Conservation (phyloP, 768 basidiomycete species). For the Hemileccinum impolitum region DNA sequence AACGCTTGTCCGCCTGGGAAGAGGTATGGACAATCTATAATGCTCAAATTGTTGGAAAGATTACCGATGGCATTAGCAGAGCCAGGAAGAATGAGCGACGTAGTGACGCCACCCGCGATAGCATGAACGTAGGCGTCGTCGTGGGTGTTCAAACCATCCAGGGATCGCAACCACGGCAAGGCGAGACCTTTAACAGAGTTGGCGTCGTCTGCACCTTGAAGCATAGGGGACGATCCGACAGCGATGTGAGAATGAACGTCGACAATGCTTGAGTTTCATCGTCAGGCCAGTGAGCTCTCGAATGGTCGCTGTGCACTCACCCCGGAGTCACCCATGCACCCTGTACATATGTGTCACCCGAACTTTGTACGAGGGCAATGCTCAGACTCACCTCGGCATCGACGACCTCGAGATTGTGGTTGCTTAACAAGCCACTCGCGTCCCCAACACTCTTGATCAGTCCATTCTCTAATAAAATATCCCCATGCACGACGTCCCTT, state of each 20-base stretch:
- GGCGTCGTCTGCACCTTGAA: constrained; percentile 46
- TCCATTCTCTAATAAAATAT: constrained; percentile 62
- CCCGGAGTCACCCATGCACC: constrained; percentile 69
- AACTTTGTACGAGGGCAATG: neutral
- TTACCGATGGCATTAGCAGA: constrained; percentile 59
- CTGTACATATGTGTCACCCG: constrained; percentile 12
- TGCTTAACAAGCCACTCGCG: neutral
- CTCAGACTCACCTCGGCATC: constrained; percentile 35
- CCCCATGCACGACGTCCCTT: constrained; percentile 52
- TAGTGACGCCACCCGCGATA: constrained; percentile 71
- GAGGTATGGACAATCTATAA: neutral
- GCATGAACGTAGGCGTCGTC: constrained; percentile 57
- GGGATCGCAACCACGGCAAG: constrained; percentile 61
- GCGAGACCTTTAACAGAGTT: constrained; percentile 47
- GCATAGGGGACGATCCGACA: constrained; percentile 36
- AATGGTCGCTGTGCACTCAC: constrained; percentile 8
- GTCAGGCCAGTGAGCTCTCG: neutral
- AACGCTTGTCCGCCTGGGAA: constrained; percentile 70
- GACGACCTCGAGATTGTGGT: constrained; percentile 31
- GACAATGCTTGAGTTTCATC: constrained; percentile 35
- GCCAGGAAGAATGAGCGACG: constrained; percentile 73
- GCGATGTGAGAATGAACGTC: constrained; percentile 60
- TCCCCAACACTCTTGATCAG: constrained; percentile 55
- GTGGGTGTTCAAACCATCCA: constrained; percentile 76
- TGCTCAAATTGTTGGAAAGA: neutral